phyloP scores from a whole-genome alignment of 2,329 filamentous ascomycete genomes.

The Colletotrichum lini region DNA sequence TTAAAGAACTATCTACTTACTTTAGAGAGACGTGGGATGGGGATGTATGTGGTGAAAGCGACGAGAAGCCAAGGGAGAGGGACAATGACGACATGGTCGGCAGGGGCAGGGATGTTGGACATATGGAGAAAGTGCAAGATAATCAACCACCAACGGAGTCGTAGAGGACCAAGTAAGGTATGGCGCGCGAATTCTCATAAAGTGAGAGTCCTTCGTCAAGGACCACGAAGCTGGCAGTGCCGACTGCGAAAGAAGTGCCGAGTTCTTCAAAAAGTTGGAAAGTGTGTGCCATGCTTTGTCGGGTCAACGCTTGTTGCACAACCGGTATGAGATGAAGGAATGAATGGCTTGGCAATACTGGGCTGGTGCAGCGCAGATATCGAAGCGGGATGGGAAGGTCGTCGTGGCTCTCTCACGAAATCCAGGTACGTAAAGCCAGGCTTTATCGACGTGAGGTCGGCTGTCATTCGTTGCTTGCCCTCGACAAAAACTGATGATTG shows the following conservation, averaged over 20 bases:
- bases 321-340: not conserved
- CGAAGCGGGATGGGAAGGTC: slow-evolving; percentile 35
- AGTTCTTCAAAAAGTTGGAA: not conserved
- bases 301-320: not conserved
- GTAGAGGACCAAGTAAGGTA: too few relatives aligned
- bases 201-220: not conserved
- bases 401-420: slow-evolving; percentile 48
- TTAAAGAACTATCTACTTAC: not conserved
- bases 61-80: not conserved
- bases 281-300: not conserved
- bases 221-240: not conserved
- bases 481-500: slow-evolving; percentile 43
- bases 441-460: slow-evolving; percentile 32
- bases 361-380: slow-evolving; percentile 18
- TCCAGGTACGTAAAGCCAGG: slow-evolving; percentile 55
- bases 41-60: not conserved
- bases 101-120: not conserved
- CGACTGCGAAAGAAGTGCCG: not conserved
- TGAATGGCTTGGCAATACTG: not conserved
- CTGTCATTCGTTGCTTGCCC: slow-evolving; percentile 43
- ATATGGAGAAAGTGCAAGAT: not conserved
- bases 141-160: not conserved
- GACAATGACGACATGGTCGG: slow-evolving; percentile 11
- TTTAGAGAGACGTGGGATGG: not conserved
- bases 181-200: not conserved